Evolutionary conservation across 2,329 filamentous ascomycete species (phyloP).

Genomic region (Trichoderma aggressivum): DNA sequence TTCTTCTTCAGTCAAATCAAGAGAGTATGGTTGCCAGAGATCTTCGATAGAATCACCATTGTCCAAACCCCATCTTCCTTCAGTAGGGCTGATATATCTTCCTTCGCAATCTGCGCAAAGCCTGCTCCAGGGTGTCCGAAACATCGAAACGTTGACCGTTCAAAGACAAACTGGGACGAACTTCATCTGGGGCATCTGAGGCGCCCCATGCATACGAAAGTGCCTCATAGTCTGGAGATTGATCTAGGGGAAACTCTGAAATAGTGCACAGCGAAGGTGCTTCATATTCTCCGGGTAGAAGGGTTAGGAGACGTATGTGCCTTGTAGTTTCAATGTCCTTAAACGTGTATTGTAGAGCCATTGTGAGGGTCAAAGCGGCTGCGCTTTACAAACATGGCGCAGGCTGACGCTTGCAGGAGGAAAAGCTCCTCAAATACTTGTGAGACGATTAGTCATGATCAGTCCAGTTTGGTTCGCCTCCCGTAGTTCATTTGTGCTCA

Average conservation of each 20-base stretch:
- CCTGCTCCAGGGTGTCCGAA: background rate
- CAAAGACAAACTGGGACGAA: background rate
- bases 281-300: background rate
- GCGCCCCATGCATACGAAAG: conserved; percentile 4
- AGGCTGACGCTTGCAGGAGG: no score
- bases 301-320: background rate
- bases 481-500: no score
- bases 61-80: background rate
- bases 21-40: background rate
- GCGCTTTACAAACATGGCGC: no score
- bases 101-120: background rate
- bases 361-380: background rate
- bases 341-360: background rate
- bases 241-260: background rate
- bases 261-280: background rate
- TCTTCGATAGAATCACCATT: background rate
- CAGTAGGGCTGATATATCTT: background rate
- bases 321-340: background rate
- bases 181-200: background rate
- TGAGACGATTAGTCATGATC: no score
- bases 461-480: no score
- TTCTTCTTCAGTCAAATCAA: background rate
- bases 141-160: background rate
- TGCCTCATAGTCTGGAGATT: background rate
- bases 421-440: no score